Evolutionary conservation across 208 protist genomes (phyloP), one percentile per base, ranked within the genome.

Genomic region (Acanthamoeba royreba): DNA sequence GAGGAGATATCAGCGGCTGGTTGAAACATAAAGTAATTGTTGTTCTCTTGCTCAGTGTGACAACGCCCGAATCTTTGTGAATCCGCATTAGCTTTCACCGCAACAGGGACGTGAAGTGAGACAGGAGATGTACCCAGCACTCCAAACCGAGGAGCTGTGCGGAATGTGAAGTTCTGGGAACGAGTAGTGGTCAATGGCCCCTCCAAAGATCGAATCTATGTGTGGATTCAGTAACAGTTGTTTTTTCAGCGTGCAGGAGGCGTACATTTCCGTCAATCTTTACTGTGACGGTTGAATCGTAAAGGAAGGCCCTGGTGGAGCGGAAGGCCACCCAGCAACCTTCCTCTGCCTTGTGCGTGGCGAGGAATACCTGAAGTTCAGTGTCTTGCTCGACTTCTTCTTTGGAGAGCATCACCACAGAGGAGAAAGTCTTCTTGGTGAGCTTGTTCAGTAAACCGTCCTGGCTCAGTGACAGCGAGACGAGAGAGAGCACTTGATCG

Each of bases 221-320:
- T 81, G 53, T 33, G 5, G 85, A 72, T 4, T 25, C 11, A 53
- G 42, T 8, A 52, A 43, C 11, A 0, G 0, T 35, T 25, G 28
- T 31, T 3, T 1, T 25, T 33, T 25, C 25, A 0, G 35, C 28
- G 9, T 0, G 52, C 19, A 38, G 72, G 13, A 8, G 28, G 7
- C 53, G 35, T 91, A 91, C 85, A 33, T 91, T 91, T 35, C 85
- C 85, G 11, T 91, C 85, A 28, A 91, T 91, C 61, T 91, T 91
- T n/a, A 91, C 53, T 15, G 47, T 66, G 28, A 91, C 85, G 11
- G 42, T 72, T 47, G 85, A 91, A 11, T 91, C 53, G 45, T 91
- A 45, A 7, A 91, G 85, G 28, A 91, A 72, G 43, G 38, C 25
- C 43, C 25, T 91, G 85, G 35, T 43, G 25, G 53, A 91, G 15